Base-by-base conservation (phyloP, 148 eudicot species). In the Rhododendron vialii region DNA sequence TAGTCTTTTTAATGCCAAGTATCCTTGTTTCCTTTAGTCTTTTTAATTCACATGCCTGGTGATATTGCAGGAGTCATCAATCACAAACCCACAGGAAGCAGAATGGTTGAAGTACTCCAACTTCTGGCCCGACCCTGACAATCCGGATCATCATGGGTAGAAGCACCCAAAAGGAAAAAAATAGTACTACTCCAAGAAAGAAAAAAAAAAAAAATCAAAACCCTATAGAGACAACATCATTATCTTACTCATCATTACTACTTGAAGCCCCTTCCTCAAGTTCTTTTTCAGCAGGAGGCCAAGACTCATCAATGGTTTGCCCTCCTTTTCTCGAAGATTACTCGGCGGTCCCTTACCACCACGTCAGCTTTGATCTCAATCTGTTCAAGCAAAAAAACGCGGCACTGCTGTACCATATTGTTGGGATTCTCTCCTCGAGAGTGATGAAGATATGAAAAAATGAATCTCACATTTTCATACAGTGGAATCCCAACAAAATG, bases 91-190 rank as follows among this genome's bases (percentile, higher is more conserved):
- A 82, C 92, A 90, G 91, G 93, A 93, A 33, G 89, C 98, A 89
- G 98, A 96, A 47, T 96, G 98, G 98, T 85, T 96, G 90, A 96
- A 94, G 92, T 96, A 92, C 92, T 93, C 98, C 86, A 48, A 89
- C 85, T 96, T 96, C 92, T 96, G 98, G 98, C 94, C 89, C 61
- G 96, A 96, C 85, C 94, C 98, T 87, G 94, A 96, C 94, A 92
- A 93, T 88, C 95, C 93, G 87, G 94, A 93, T 94, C 94, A 92
- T 93, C 96, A 93, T 92, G 93, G 94, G 73, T 91, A 92, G 92
- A 20, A 69, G 75, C 75, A 69, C 35, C 35, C 35, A 11, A 69
- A 26, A 30, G 30, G 36, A 12, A 55, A 24, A 82, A 63, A 51
- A 53, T 4, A 63, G 0, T 4, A 22, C 7, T 65, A 65, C 13